These are phyloP conservation scores for Lasiodiplodia sp. DNA, from an alignment of 2,329 filamentous ascomycete species.

Conservation along the genomic window DNA sequence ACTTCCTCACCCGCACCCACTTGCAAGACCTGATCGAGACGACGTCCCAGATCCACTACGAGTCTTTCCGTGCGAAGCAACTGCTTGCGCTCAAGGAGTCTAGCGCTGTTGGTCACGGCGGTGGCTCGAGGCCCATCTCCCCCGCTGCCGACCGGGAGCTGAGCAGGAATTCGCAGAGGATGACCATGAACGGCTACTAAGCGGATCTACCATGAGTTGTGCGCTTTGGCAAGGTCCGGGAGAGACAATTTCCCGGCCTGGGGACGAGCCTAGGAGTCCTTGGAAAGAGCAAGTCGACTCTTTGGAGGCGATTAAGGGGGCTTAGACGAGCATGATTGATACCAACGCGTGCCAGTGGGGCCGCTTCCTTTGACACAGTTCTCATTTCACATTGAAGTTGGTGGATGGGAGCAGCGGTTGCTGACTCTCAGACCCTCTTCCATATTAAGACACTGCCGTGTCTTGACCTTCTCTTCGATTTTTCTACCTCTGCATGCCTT, in stretches of 20 bases:
- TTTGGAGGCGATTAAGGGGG: slow-evolving; percentile 22
- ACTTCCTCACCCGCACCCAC: slow-evolving; percentile 98
- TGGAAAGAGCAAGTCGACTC: slow-evolving; percentile 18
- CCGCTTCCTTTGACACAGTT: slow-evolving; percentile 28
- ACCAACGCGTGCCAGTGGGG: slow-evolving; percentile 30
- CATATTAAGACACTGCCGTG: slow-evolving; percentile 4
- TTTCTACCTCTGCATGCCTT: slow-evolving; percentile 28
- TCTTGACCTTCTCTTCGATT: slow-evolving; percentile 23
- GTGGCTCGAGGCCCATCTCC: slow-evolving; percentile 88
- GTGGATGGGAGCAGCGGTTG: slow-evolving; percentile 22
- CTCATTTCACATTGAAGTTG: slow-evolving; percentile 25
- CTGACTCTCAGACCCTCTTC: slow-evolving; percentile 15
- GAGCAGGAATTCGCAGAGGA: slow-evolving; percentile 94
- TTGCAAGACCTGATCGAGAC: slow-evolving; percentile 99
- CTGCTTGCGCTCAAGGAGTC: slow-evolving; percentile 97
- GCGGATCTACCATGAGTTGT: not conserved
- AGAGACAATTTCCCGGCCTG: not conserved
- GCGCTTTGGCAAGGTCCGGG: not conserved
- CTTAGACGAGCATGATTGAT: slow-evolving; percentile 31
- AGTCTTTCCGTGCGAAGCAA: slow-evolving; percentile 99
- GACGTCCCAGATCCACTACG: slow-evolving; percentile 99
- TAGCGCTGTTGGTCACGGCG: slow-evolving; percentile 73
- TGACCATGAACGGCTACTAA: slow-evolving; percentile 99
- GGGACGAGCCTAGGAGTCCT: slow-evolving; percentile 1
- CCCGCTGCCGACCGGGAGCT: slow-evolving; percentile 93